Evolutionary conservation across 768 basidiomycete genomes (phyloP).

Genomic region (Dendrothele bispora): DNA sequence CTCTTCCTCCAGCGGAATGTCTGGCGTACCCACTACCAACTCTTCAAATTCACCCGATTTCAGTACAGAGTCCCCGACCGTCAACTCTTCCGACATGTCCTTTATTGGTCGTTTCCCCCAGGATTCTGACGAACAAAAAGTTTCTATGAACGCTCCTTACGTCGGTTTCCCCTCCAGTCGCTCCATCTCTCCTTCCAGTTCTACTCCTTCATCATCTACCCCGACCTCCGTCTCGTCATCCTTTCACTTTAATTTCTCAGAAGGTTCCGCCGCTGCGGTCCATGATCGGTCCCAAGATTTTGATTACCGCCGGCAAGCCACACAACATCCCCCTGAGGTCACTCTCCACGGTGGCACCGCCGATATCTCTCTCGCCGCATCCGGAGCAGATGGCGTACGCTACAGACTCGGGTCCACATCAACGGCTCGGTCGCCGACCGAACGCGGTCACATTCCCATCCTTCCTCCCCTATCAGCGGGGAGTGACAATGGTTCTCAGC

Average conservation of each 20-base stretch:
- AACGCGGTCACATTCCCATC: conserved; percentile 47
- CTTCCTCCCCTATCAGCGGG: conserved; percentile 41
- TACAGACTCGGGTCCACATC: conserved; percentile 56
- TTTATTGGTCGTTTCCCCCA: conserved; percentile 45
- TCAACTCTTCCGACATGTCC: conserved; percentile 45
- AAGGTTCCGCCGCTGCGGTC: conserved; percentile 36
- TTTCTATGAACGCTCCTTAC: conserved; percentile 52
- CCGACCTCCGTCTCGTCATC: conserved; percentile 66
- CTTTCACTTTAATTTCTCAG: conserved; percentile 67
- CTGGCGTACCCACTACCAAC: conserved; percentile 39
- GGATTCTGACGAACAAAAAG: conserved; percentile 69
- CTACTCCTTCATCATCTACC: conserved; percentile 59
- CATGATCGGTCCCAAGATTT: conserved; percentile 66
- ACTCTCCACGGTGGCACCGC: conserved; percentile 75
- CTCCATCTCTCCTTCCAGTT: conserved; percentile 68
- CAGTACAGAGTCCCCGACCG: conserved; percentile 59
- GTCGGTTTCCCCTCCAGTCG: conserved; percentile 66
- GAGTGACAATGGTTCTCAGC: conserved; percentile 51
- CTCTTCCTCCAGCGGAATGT: conserved; percentile 40
- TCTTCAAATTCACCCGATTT: conserved; percentile 55
- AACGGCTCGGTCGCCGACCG: conserved; percentile 31
- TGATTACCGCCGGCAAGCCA: conserved; percentile 62
- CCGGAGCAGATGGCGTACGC: conserved; percentile 45
- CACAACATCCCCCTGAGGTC: conserved; percentile 55
- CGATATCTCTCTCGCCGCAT: conserved; percentile 59